Evolutionary conservation across 768 basidiomycete species (phyloP).

Genomic region (Suillus brevipes): DNA sequence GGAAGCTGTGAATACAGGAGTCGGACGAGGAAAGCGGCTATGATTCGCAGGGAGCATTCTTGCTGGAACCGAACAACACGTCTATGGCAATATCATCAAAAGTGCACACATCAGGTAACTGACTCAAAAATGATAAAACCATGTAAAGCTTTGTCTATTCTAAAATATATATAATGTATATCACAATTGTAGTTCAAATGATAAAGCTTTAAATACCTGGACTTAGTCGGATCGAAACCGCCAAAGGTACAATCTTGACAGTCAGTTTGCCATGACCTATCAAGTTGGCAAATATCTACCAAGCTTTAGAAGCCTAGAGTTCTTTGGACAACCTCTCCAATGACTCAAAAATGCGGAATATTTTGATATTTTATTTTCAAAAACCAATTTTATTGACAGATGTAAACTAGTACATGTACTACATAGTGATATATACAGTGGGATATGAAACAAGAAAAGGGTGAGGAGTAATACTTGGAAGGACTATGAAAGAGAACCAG

Average conservation of each 20-base stretch:
- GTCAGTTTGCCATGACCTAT: neutral
- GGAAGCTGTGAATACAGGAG: too few relatives aligned
- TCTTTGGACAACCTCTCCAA: neutral
- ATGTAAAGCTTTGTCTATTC: neutral
- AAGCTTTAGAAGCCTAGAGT: neutral
- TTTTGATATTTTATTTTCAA: neutral
- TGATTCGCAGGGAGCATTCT: too few relatives aligned
- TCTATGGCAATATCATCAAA: too few relatives aligned
- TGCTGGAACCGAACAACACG: too few relatives aligned
- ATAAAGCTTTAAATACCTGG: neutral
- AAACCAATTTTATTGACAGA: neutral
- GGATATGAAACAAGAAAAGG: too few relatives aligned
- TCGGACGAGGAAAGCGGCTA: too few relatives aligned
- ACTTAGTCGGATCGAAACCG: neutral
- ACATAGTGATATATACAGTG: too few relatives aligned
- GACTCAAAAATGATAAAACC: neutral
- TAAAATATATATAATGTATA: neutral
- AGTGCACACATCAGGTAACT: neutral
- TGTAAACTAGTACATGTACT: neutral
- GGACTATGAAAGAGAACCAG: too few relatives aligned
- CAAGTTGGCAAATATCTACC: neutral
- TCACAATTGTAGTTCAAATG: neutral
- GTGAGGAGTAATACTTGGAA: too few relatives aligned
- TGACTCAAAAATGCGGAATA: neutral
- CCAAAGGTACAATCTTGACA: neutral